These are phyloP conservation scores for Fusarium verrucosum DNA, from an alignment of 2,329 filamentous ascomycete species.

Conservation along the genomic window DNA sequence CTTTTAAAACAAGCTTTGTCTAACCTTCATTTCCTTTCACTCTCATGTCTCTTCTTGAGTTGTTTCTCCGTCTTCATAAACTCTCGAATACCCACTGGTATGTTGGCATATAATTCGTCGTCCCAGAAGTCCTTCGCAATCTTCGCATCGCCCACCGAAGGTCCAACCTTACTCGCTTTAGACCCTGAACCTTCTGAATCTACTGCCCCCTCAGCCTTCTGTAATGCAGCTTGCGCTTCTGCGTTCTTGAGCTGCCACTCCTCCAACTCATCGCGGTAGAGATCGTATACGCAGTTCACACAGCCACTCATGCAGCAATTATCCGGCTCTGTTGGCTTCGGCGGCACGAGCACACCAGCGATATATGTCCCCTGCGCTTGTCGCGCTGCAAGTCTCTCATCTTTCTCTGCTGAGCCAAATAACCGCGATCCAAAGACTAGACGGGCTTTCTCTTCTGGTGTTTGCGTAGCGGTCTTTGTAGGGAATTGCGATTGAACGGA, in stretches of 20 bases:
- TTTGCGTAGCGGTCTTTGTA: slow-evolving; percentile 44
- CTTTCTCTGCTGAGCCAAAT: slow-evolving; percentile 75
- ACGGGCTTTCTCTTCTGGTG: slow-evolving; percentile 64
- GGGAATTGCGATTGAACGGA: slow-evolving; percentile 28
- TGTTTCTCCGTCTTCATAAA: slow-evolving; percentile 98
- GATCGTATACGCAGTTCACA: slow-evolving; percentile 96
- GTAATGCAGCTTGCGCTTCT: slow-evolving; percentile 68
- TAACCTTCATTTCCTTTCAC: slow-evolving; percentile 61
- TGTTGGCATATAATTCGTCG: slow-evolving; percentile 77
- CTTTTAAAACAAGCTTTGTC: neutral
- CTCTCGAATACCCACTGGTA: slow-evolving; percentile 92
- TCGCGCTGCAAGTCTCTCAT: slow-evolving; percentile 66
- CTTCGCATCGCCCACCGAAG: slow-evolving; percentile 48
- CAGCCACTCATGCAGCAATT: slow-evolving; percentile 99
- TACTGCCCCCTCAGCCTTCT: slow-evolving; percentile 63
- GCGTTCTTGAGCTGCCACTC: slow-evolving; percentile 77
- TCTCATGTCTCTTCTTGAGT: slow-evolving; percentile 77
- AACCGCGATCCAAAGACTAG: slow-evolving; percentile 86
- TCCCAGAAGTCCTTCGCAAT: slow-evolving; percentile 65
- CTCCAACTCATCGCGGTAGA: slow-evolving; percentile 90
- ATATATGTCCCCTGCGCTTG: slow-evolving; percentile 69
- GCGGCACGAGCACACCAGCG: slow-evolving; percentile 84
- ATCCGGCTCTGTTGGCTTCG: slow-evolving; percentile 86
- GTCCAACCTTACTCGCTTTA: slow-evolving; percentile 69
- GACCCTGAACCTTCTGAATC: slow-evolving; percentile 84